phyloP scores from a whole-genome alignment of 2,329 filamentous ascomycete genomes.

The Cladosporium colombiae region DNA sequence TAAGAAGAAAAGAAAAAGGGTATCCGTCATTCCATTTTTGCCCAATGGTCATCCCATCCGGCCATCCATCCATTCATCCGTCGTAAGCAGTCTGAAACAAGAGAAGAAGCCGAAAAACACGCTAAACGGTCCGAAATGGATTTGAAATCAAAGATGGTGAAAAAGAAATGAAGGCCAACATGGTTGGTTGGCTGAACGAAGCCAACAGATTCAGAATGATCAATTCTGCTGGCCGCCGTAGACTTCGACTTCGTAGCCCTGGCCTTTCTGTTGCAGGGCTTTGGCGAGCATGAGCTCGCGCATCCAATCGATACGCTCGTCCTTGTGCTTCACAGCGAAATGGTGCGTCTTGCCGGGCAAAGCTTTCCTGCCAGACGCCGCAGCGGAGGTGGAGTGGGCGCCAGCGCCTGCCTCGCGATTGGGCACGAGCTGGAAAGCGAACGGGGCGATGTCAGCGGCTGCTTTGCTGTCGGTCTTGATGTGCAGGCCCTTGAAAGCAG shows the following conservation, averaged over 20 bases:
- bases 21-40: constrained; percentile 1
- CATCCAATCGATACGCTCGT: constrained; percentile 98
- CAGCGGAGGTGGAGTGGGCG: constrained; percentile 15
- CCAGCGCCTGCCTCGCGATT: constrained; percentile 47
- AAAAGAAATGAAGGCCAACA: neutral
- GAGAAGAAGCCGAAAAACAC: neutral
- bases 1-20: neutral
- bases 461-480: constrained; percentile 51
- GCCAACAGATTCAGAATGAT: neutral
- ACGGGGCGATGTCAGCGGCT: constrained; percentile 57
- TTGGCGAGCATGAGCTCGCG: constrained; percentile 88
- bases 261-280: constrained; percentile 78
- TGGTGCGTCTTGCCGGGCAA: constrained; percentile 82
- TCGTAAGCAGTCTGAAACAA: neutral
- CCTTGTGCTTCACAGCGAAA: constrained; percentile 82
- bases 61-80: neutral
- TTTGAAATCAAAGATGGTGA: neutral
- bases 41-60: neutral
- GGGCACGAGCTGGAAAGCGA: constrained; percentile 83
- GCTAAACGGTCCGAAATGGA: neutral
- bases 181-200: neutral
- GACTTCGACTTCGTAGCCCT: constrained; percentile 79
- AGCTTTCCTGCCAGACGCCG: constrained; percentile 1
- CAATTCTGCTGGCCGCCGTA: constrained; percentile 55
- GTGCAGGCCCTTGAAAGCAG: constrained; percentile 78